These are phyloP conservation scores for Cutaneotrichosporon sp. DNA, from an alignment of 1,284 basidiomycete genomes.

Conservation along the genomic window DNA sequence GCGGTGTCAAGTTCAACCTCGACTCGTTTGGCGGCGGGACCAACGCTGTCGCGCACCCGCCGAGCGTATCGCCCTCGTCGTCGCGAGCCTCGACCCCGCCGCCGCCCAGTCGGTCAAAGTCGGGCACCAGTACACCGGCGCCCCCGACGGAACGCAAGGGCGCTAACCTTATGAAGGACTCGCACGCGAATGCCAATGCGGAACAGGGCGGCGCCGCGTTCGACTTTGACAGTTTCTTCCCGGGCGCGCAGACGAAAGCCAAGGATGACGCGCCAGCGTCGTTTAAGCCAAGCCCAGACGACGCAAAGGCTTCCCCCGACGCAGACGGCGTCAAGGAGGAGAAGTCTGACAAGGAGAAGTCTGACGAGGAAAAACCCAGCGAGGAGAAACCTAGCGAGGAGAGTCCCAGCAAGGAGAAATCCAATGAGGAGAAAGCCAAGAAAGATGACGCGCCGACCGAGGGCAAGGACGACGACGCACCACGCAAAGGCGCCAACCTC, in stretches of 20 bases:
- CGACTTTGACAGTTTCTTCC: neutral
- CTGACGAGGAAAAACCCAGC: constrained; percentile 66
- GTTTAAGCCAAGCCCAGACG: too few species aligned
- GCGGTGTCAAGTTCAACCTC: constrained; percentile 48
- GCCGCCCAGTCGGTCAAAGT: neutral
- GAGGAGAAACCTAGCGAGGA: constrained; percentile 55
- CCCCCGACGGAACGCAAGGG: neutral
- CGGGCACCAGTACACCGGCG: neutral
- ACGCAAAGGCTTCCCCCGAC: too few species aligned
- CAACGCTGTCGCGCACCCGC: neutral
- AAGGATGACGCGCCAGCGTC: constrained; percentile 1
- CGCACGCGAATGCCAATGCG: neutral
- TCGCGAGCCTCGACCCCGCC: neutral
- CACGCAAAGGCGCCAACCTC: constrained; percentile 6
- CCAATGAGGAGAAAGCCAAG: constrained; percentile 37
- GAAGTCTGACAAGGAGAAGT: constrained; percentile 24
- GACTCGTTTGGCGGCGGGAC: constrained; percentile 25
- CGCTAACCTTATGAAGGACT: constrained; percentile 1
- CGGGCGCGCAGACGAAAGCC: neutral
- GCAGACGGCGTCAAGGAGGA: too few species aligned
- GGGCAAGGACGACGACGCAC: neutral
- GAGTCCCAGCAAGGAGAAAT: constrained; percentile 52
- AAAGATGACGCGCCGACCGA: neutral
- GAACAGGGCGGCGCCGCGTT: neutral
- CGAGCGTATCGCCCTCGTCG: neutral